Base-by-base conservation (phyloP, 1,284 basidiomycete species). In the Cutaneotrichosporon dermatis region DNA sequence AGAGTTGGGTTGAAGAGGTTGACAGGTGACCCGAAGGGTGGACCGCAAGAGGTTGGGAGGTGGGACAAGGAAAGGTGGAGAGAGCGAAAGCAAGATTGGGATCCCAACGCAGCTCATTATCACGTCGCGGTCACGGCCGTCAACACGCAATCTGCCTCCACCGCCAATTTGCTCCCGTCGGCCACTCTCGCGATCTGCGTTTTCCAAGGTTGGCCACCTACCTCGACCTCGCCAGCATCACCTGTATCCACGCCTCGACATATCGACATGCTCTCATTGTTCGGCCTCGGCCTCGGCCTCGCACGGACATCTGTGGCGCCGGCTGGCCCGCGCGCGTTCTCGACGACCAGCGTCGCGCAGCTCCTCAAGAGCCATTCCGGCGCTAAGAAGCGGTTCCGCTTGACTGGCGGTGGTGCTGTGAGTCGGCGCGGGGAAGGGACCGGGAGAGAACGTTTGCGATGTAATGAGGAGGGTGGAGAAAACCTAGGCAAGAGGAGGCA, bases 331-430 rank as follows among this genome's bases (percentile, higher is more conserved):
- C 59, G 60, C 46, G 55, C 42, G 33, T 58, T 66, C 55, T 60
- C 63, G 7, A 60, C 56, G 2, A 46, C 61, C 6, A 9, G 43
- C 13, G 58, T 59, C 12, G 46, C 54, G 13, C 53, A 66, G 45
- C 64, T 71, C 56, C 55, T 73, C 35, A 75, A 73, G 59, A 61
- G 65, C 3, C 73, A 75, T 59, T 66, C 66, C 16, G 71, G 71
- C 8, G 62, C 69, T 34, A 71, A 71, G 64, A 75, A 75, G 65
- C 57, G 73, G n/a, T 75, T 73, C 62, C 55, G 52, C 25, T 39
- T 46, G 13, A 57, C 59, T 15, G 59, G 35, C n/a, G 37, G 52
- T 44, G 59, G 59, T 54, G 41, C 41, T 11, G 59, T 61, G 55
- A 54, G 59, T 54, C 6, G 15, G n/a, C 5, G 10, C 16, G 11